Base-by-base conservation (phyloP, 2,329 filamentous ascomycete species). In the Aspergillus aculeatus region DNA sequence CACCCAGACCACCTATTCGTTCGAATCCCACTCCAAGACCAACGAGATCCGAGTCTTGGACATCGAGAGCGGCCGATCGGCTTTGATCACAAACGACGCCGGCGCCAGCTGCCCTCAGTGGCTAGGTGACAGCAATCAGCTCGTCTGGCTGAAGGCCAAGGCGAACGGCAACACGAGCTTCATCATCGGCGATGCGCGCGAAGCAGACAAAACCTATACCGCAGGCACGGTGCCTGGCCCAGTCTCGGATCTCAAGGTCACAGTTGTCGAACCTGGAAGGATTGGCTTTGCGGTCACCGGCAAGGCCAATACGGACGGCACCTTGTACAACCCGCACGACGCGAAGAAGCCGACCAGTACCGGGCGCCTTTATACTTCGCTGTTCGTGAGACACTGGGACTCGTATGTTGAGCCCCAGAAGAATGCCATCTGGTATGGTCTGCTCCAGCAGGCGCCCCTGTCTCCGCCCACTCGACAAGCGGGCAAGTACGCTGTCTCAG, bases 341-440 rank as follows among this genome's bases (percentile, higher is more conserved):
- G 78, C 75, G 5, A 76, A 77, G 44, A 80, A 81, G 62, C 75
- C 80, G 1, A 62, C 71, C 23, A 80, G 75, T 16, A 80, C 78
- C 2, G 82, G 80, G 2, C 77, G 71, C 51, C 65, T 84, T 4
- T 84, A 83, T 65, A 80, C 80, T 21, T 80, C 76, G 9, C 73
- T 83, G 19, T 83, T 80, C 65, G 82, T 84, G 12, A 74, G 82
- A 38, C 81, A 83, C 63, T 84, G 82, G 82, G 82, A 84, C 64
- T 70, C 76, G 5, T 84, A 80, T 63, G 69, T 82, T 14, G 76
- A 77, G 23, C 77, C 78, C n/a, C 75, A 83, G 66, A 77, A 75
- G 56, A 82, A 81, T 62, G 68, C 81, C 0, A 78, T 84, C 49
- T 84, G 77, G 69, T 80, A 78, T 66, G 82, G 78, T 24, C 68